Evolutionary conservation across 2,329 filamentous ascomycete species (phyloP), one percentile per base, ranked within the genome.

Genomic region (Lachnellula arida): DNA sequence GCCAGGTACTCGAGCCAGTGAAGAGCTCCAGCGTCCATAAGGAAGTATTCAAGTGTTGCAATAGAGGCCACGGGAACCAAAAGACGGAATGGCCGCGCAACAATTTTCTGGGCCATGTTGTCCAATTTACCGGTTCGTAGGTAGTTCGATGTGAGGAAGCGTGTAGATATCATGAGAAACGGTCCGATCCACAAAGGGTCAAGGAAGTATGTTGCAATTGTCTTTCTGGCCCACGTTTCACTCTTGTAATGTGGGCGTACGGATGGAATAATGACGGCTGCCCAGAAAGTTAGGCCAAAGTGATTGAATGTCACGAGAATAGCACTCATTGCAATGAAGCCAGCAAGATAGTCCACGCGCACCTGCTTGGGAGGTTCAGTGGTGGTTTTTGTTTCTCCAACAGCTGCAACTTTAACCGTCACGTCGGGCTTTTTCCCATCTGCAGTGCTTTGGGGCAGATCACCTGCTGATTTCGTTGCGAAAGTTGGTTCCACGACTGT

Each of bases 111-210:
- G 3, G 74, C 75, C 39, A 78, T 68, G 28, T 72, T 70, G 23
- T 70, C 62, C 14, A 78, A 64, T 35, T 76, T 72, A 17, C 75
- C 76, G 4, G 68, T 72, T 46, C 67, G 70, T 8, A 78, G 68
- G 51, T 76, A 78, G 40, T 69, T 69, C 2, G 71, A 65, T 12
- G 71, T 70, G 32, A 78, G 56, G 62, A 78, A 78, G 47, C 76
- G 73, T 40, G 74, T 74, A 0, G 76, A 76, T 7, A 74, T 78
- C 8, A 75, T 75, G 64, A 78, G 74, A 66, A 78, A 78, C 23
- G 75, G 73, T 19, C 76, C 76, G 12, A 78, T 73, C 73, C 75
- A 77, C 55, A 77, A 70, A 43, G 73, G 73, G 34, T 77, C 76
- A 37, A 78, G 69, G 11, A 78, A 62, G 58, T 74, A 77, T 1